Conservation (phyloP, 768 basidiomycete species). For the Porphyrellus cyaneotinctus region DNA sequence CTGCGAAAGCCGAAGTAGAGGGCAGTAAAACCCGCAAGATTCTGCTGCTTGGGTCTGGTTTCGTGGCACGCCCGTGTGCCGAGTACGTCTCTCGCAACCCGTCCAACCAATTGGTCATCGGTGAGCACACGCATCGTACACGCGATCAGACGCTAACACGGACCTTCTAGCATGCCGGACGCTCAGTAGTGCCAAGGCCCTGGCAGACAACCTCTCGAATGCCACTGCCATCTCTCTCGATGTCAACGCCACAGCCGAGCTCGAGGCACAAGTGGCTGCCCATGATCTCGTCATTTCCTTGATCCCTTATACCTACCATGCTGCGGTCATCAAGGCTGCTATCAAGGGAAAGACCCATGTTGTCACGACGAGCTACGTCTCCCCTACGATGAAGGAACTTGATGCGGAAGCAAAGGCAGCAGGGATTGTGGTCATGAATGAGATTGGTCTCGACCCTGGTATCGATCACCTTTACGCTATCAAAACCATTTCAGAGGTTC, state of each 20-base stretch:
- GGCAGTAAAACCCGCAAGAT: conserved; percentile 57
- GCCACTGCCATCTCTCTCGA: conserved; percentile 79
- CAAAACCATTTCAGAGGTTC: conserved; percentile 92
- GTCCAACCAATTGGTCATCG: conserved; percentile 80
- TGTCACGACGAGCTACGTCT: conserved; percentile 95
- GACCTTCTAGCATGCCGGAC: conserved; percentile 74
- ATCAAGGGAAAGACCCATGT: conserved; percentile 84
- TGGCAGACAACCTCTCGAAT: conserved; percentile 64
- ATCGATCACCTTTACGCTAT: conserved; percentile 92
- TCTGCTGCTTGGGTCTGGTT: conserved; percentile 90
- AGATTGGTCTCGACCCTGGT: conserved; percentile 96
- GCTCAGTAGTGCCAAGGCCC: conserved; percentile 64
- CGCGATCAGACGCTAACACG: neutral
- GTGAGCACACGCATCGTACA: conserved; percentile 37
- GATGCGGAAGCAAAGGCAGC: conserved; percentile 78
- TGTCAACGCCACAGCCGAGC: conserved; percentile 61
- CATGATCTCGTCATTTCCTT: conserved; percentile 95
- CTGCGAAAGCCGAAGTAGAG: conserved; percentile 38
- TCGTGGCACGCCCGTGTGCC: conserved; percentile 93
- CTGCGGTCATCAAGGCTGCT: conserved; percentile 82
- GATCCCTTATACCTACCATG: conserved; percentile 93
- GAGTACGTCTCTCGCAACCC: conserved; percentile 86
- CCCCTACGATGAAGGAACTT: conserved; percentile 83
- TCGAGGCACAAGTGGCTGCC: conserved; percentile 77
- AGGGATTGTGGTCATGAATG: conserved; percentile 93